A percentile compares a stretch with the other conserved stretches of the same genome.
phyloP scores from a whole-genome alignment of 768 basidiomycete genomes.

The Boletellus ananiceps region DNA sequence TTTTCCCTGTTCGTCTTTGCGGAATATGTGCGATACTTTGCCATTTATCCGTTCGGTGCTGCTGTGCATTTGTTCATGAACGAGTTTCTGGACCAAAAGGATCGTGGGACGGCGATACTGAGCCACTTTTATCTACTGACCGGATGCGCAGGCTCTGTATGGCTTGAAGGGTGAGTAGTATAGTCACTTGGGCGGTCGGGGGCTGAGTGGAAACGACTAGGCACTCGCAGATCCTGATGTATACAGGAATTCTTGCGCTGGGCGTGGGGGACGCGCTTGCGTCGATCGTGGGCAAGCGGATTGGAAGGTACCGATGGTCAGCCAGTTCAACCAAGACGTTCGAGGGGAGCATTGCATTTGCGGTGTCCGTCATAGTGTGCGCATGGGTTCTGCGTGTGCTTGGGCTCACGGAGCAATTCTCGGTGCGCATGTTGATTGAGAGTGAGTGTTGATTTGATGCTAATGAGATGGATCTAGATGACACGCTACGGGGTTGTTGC shows the following conservation, averaged over 20 bases:
- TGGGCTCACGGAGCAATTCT: constrained; percentile 70
- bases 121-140: constrained; percentile 97
- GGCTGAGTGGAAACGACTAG: constrained; percentile 26
- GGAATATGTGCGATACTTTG: constrained; percentile 98
- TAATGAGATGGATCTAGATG: constrained; percentile 44
- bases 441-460: constrained; percentile 3
- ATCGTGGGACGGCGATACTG: constrained; percentile 91
- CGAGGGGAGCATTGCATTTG: constrained; percentile 86
- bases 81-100: constrained; percentile 94
- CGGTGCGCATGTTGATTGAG: constrained; percentile 46
- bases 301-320: constrained; percentile 83
- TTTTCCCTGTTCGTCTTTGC: constrained; percentile 94
- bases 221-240: constrained; percentile 50
- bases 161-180: constrained; percentile 84
- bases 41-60: constrained; percentile 93
- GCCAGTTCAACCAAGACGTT: constrained; percentile 81
- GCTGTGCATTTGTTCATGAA: constrained; percentile 93
- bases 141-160: constrained; percentile 89
- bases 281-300: constrained; percentile 83
- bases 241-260: constrained; percentile 83
- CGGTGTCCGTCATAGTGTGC: constrained; percentile 59
- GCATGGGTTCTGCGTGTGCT: constrained; percentile 68
- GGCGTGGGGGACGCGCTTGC: constrained; percentile 95
- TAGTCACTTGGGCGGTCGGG: neutral
- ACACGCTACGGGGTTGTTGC: constrained; percentile 61